These are phyloP conservation scores for Fraxinus greggii DNA, from an alignment of 305 asterid genomes.

Conservation along the genomic window DNA sequence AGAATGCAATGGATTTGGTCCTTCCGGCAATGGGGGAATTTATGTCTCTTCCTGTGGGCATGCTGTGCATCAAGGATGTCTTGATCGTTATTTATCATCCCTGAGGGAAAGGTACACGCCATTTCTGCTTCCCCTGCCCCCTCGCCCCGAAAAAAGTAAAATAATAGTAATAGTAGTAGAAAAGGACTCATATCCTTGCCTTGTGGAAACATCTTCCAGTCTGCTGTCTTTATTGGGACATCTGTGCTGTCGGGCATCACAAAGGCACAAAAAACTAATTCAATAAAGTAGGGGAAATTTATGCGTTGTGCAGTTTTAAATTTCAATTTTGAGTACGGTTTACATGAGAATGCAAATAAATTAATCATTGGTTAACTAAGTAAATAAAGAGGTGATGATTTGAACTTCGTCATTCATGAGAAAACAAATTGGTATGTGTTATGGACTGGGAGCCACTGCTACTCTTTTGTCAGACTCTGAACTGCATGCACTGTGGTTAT, in stretches of 20 bases:
- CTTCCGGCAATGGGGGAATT: conserved; percentile 67
- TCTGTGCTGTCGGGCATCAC: neutral
- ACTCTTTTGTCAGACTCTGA: neutral
- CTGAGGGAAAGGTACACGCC: conserved; percentile 81
- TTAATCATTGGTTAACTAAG: neutral
- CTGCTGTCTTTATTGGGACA: neutral
- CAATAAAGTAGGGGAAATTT: neutral
- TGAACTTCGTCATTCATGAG: neutral
- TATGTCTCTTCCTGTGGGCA: conserved; percentile 94
- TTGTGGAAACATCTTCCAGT: conserved; percentile 13
- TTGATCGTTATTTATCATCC: conserved; percentile 83
- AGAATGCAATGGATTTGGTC: conserved; percentile 59
- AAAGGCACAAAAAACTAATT: neutral
- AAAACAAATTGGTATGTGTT: neutral
- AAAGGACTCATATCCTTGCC: neutral
- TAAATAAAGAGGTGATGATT: neutral
- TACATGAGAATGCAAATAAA: neutral
- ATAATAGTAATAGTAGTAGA: neutral
- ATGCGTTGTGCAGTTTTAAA: neutral
- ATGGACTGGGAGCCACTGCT: neutral
- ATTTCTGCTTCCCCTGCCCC: neutral
- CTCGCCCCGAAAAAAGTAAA: neutral
- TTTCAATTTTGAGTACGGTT: neutral
- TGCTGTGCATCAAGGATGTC: conserved; percentile 97
- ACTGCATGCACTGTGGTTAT: neutral